phyloP scores from a whole-genome alignment of 495 filamentous ascomycete genomes.

The Penicillium salamii region DNA sequence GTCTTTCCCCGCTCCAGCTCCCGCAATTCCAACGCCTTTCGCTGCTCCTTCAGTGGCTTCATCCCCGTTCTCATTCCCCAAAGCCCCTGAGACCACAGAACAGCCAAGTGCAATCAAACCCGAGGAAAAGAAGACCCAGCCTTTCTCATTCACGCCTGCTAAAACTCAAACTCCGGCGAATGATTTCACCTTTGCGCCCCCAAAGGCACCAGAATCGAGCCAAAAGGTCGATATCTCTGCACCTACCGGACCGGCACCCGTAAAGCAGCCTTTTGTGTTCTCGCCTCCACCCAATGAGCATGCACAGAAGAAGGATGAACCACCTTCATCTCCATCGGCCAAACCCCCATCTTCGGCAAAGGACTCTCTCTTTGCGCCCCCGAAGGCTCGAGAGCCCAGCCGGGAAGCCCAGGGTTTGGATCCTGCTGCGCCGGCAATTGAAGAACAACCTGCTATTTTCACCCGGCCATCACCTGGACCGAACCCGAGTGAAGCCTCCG shows the following conservation, averaged over 20 bases:
- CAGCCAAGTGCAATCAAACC: neutral
- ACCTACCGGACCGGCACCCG: neutral
- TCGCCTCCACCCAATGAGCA: neutral
- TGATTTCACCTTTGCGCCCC: neutral
- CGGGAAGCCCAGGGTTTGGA: neutral
- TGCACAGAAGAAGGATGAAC: neutral
- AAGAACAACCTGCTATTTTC: neutral
- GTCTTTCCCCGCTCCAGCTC: slow-evolving; percentile 6
- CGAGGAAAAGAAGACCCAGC: neutral
- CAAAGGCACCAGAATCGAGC: neutral
- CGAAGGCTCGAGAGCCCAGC: neutral
- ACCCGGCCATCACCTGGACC: neutral
- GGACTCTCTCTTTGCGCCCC: neutral
- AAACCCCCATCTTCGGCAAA: neutral
- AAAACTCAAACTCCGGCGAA: neutral
- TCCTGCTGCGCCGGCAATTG: neutral
- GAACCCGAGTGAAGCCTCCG: neutral
- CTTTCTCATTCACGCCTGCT: neutral
- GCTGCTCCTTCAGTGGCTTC: neutral
- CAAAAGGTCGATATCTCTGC: neutral
- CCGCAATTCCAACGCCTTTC: neutral
- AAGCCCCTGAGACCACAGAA: slow-evolving; percentile 5
- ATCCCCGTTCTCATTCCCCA: slow-evolving; percentile 12
- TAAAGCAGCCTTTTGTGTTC: neutral
- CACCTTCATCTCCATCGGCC: neutral